Conservation (phyloP, 1,139 yeast species). For the Suhomyces taliae region DNA sequence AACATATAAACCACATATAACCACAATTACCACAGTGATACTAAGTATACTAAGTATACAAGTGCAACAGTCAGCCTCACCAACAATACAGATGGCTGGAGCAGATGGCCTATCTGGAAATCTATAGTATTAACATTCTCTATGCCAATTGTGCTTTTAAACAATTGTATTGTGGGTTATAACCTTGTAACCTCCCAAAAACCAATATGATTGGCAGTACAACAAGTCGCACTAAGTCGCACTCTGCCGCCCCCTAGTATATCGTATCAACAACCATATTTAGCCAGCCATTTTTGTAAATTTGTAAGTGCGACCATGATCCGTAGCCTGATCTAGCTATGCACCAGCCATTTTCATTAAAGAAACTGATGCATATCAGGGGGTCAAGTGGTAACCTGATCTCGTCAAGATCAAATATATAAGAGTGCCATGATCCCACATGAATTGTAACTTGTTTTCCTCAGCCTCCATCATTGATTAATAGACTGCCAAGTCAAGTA, state of each 20-base stretch:
- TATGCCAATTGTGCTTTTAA: too few species aligned
- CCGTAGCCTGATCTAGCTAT: constrained; percentile 5
- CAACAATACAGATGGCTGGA: background rate
- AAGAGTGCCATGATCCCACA: background rate
- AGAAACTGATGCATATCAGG: background rate
- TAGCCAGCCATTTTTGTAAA: constrained; percentile 6
- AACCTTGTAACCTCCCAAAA: too few species aligned
- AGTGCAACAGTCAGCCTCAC: background rate
- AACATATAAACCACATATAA: too few species aligned
- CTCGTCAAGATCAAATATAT: background rate
- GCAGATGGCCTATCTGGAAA: background rate
- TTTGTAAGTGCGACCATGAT: constrained; percentile 1
- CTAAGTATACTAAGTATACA: background rate
- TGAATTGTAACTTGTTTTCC: too few species aligned
- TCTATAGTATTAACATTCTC: too few species aligned
- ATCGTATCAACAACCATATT: constrained; percentile 6
- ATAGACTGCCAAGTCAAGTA: too few species aligned
- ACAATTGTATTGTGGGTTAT: too few species aligned
- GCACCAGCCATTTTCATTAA: constrained; percentile 5
- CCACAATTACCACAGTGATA: background rate
- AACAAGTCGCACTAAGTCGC: background rate
- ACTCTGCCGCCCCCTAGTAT: background rate
- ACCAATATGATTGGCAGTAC: constrained; percentile 1
- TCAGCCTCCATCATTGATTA: too few species aligned
- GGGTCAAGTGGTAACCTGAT: background rate